phyloP scores from a whole-genome alignment of 2,329 filamentous ascomycete genomes.

The Dothiorella sarmentorum region DNA sequence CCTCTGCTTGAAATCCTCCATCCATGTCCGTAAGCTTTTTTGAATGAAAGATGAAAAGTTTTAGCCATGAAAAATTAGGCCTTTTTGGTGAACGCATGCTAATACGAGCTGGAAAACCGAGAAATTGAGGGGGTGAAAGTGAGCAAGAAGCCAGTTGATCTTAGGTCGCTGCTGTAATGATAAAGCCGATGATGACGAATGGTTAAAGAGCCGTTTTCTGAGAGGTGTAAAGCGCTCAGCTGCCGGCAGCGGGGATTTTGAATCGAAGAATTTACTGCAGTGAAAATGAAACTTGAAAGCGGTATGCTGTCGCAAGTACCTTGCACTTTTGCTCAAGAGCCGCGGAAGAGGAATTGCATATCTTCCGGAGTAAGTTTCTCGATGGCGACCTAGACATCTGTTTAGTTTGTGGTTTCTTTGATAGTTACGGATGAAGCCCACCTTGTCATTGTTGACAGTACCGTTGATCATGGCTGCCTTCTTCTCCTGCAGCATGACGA shows the following conservation, averaged over 20 bases:
- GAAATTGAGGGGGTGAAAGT: background rate
- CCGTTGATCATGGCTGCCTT: slow-evolving; percentile 98
- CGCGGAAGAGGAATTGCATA: slow-evolving; percentile 94
- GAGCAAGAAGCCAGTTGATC: too few relatives aligned
- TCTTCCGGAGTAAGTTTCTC: slow-evolving; percentile 87
- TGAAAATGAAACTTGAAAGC: too few relatives aligned
- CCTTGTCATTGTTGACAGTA: slow-evolving; percentile 88
- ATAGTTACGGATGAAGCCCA: background rate
- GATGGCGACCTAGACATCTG: slow-evolving; percentile 59
- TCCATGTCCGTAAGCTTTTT: background rate
- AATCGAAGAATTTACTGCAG: too few relatives aligned
- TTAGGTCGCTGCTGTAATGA: too few relatives aligned
- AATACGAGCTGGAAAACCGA: background rate
- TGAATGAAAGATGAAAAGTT: background rate
- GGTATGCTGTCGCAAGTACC: too few relatives aligned
- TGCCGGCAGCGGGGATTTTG: too few relatives aligned
- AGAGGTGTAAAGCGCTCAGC: too few relatives aligned
- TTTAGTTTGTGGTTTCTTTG: background rate
- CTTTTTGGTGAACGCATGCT: too few relatives aligned
- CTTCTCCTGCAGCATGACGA: slow-evolving; percentile 96
- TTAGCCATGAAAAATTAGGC: too few relatives aligned
- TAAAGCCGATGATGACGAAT: too few relatives aligned
- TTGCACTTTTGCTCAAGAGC: slow-evolving; percentile 37
- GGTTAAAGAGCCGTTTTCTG: too few relatives aligned
- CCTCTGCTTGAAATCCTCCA: background rate